Percentiles rank a stretch among this genome's conserved stretches.
Conservation (phyloP, 106 monocot species). For the Gastrodia elata region DNA sequence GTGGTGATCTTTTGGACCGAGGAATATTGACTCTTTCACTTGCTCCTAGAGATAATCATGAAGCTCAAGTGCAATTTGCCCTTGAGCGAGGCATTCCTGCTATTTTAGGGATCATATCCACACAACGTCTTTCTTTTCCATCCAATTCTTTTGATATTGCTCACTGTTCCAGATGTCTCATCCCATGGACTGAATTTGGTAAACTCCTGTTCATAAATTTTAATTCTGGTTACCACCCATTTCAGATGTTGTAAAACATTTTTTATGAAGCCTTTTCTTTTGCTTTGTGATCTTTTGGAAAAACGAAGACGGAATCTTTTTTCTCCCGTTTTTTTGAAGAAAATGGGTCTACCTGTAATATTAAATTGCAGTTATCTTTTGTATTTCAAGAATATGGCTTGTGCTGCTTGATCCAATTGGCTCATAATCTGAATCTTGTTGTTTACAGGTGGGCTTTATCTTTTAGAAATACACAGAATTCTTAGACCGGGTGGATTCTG, state of each 20-base stretch:
- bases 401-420: no score
- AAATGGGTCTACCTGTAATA: no score
- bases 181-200: constrained; percentile 77
- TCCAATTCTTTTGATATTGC: constrained; percentile 74
- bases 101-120: constrained; percentile 68
- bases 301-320: neutral
- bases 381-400: no score
- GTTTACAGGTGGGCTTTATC: constrained; percentile 64
- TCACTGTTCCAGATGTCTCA: constrained; percentile 75
- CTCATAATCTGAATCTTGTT: constrained; percentile 2
- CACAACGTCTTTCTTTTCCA: constrained; percentile 67
- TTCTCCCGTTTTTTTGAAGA: neutral
- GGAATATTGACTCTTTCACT: constrained; percentile 59
- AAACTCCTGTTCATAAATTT: constrained; percentile 6
- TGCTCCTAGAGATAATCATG: constrained; percentile 81
- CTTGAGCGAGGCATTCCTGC: constrained; percentile 78
- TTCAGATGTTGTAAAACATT: neutral
- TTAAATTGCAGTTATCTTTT: no score
- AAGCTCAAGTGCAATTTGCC: constrained; percentile 86
- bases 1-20: constrained; percentile 57
- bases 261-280: neutral
- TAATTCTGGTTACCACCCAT: neutral
- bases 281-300: neutral
- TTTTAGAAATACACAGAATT: constrained; percentile 67
- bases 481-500: constrained; percentile 81